These are phyloP conservation scores for Trichoderma afroharzianum DNA, from an alignment of 2,329 filamentous ascomycete genomes.

Conservation along the genomic window DNA sequence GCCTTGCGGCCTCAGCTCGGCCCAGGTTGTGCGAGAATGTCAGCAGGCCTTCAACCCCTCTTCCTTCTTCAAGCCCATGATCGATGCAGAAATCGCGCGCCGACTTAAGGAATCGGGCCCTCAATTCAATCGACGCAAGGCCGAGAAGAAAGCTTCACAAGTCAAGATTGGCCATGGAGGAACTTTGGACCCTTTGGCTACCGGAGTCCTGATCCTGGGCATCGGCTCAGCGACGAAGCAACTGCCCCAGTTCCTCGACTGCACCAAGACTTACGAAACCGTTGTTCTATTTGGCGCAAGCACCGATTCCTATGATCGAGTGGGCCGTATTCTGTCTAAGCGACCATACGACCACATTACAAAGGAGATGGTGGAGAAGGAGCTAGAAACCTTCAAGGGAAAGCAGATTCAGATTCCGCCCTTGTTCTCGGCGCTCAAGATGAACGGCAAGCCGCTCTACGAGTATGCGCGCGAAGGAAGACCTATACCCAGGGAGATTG, in stretches of 20 bases:
- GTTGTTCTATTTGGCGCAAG: slow-evolving; percentile 85
- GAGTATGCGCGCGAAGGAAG: slow-evolving; percentile 92
- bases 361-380: slow-evolving; percentile 70
- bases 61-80: slow-evolving; percentile 70
- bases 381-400: slow-evolving; percentile 71
- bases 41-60: slow-evolving; percentile 83
- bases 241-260: slow-evolving; percentile 73
- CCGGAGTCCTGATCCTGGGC: slow-evolving; percentile 85
- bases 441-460: slow-evolving; percentile 91
- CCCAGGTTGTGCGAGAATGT: slow-evolving; percentile 84
- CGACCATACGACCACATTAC: slow-evolving; percentile 80
- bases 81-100: slow-evolving; percentile 58
- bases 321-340: slow-evolving; percentile 76
- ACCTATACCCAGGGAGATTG: slow-evolving; percentile 79
- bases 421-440: slow-evolving; percentile 87
- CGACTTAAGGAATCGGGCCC: slow-evolving; percentile 55
- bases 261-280: slow-evolving; percentile 91
- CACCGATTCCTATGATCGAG: slow-evolving; percentile 87
- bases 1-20: slow-evolving; percentile 79
- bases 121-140: slow-evolving; percentile 57
- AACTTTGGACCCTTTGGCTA: slow-evolving; percentile 90
- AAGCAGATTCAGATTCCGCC: slow-evolving; percentile 87
- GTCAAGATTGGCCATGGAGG: slow-evolving; percentile 97
- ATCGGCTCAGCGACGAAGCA: slow-evolving; percentile 84
- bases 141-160: slow-evolving; percentile 57